Base-by-base conservation (phyloP, 73 alveolate species). In the Blepharisma stoltei region DNA sequence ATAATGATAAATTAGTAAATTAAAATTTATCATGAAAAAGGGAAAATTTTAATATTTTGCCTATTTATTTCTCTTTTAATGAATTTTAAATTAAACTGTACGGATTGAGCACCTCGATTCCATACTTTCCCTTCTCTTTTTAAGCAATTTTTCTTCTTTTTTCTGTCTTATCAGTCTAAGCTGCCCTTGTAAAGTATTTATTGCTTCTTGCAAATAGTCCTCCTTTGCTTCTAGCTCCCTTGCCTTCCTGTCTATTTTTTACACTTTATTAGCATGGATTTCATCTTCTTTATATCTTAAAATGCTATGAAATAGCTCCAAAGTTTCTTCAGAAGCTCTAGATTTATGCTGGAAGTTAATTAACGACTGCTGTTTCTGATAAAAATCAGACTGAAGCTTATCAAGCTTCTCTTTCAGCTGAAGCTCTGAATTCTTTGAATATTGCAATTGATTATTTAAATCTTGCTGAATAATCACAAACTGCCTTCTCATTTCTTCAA, bases 261-360 rank as follows among this genome's bases (percentile, higher is more conserved):
- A 60, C 73, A 60, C 38, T 60, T 25, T 60, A 8, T 60, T 38
- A n/a, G 46, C 0, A 25, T 60, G 14, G 46, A 60, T 60, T 60
- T 60, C 48, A 60, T 60, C 73, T 60, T 60, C 73, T 25, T 60
- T 60, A 25, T 60, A 18, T 60, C 23, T 60, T 14, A 60, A n/a
- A 60, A 38, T 25, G 18, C 14, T 25, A 60, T 60, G 23, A 60
- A 60, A 60, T 18, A 60, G 46, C 73, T 18, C 18, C 14, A 60
- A 25, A 14, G 49, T 18, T 25, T 60, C 73, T 25, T 60, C 73
- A 60, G 73, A n/a, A 20, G 23, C 18, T 60, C 4, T 60, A 60
- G 11, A 60, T 60, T 25, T 60, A n/a, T 60, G 46, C 14, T 60
- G 46, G 23, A 14, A 60, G 23, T 14, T 38, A 1, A 14, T 60